A percentile compares a stretch with the other conserved stretches of the same genome.
Evolutionary conservation across 805 yeast genomes (phyloP).

Genomic region (Kodamaea hsintzibuensis): DNA sequence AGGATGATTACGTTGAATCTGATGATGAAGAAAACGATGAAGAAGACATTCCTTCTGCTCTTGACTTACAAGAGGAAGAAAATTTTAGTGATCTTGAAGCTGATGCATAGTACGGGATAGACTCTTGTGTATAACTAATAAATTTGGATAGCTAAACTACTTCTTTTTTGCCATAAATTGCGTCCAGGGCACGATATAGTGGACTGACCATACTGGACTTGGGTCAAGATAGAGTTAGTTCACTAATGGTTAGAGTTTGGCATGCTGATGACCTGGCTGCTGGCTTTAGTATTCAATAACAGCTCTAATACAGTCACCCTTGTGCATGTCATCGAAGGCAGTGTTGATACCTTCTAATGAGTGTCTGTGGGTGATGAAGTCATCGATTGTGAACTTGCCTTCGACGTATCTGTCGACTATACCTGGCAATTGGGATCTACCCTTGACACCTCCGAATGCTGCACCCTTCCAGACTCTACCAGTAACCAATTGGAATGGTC

Average conservation of each 20-base stretch:
- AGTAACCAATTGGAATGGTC: constrained; percentile 98
- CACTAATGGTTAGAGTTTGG: neutral
- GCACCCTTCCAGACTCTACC: constrained; percentile 99
- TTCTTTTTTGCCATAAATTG: neutral
- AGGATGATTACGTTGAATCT: constrained; percentile 20
- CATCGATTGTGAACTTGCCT: constrained; percentile 86
- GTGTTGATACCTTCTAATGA: constrained; percentile 73
- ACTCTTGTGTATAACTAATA: neutral
- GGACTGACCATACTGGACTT: too few relatives aligned
- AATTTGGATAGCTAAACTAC: neutral
- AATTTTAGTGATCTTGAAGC: constrained; percentile 22
- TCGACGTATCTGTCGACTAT: constrained; percentile 81
- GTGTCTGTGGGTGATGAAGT: constrained; percentile 91
- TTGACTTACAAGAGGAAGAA: constrained; percentile 21
- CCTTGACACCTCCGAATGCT: constrained; percentile 99
- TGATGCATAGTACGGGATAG: constrained; percentile 11
- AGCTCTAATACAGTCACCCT: constrained; percentile 92
- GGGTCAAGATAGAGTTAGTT: neutral
- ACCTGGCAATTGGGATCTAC: constrained; percentile 92
- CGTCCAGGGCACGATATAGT: neutral
- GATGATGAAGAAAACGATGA: constrained; percentile 24
- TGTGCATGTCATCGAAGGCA: constrained; percentile 94
- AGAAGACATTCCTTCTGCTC: constrained; percentile 16
- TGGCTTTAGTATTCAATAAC: constrained; percentile 54
- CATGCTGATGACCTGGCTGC: constrained; percentile 1